Percentiles rank a stretch among this genome's conserved stretches.
phyloP scores from a whole-genome alignment of 208 protist genomes.

The Angomonas ambiguus region DNA sequence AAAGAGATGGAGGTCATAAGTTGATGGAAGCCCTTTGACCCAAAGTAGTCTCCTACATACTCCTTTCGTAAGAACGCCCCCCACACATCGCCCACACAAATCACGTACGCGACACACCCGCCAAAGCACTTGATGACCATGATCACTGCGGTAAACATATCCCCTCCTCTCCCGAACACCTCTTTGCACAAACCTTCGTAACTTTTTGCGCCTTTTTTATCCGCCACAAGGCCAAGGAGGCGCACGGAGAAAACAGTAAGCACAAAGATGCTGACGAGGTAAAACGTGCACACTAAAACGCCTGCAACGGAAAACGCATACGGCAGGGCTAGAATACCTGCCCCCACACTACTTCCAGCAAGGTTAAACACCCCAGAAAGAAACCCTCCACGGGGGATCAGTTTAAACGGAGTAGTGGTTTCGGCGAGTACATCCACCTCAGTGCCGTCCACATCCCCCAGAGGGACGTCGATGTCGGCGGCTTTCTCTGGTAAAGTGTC shows the following conservation, averaged over 20 bases:
- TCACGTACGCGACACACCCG: conserved; percentile 71
- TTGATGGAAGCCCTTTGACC: conserved; percentile 20
- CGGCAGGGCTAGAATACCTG: conserved; percentile 59
- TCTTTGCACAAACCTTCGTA: conserved; percentile 56
- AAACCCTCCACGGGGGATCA: conserved; percentile 42
- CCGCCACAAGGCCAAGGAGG: conserved; percentile 35
- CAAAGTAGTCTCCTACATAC: conserved; percentile 28
- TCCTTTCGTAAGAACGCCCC: conserved; percentile 38
- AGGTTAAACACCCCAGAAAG: conserved; percentile 65
- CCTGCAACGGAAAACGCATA: conserved; percentile 55
- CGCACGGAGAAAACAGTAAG: conserved; percentile 68
- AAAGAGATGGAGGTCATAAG: conserved; percentile 45
- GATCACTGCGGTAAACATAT: conserved; percentile 53
- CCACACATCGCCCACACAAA: conserved; percentile 51
- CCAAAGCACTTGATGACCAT: conserved; percentile 78
- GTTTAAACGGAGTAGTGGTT: background rate
- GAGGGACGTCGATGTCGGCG: background rate
- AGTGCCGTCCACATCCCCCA: background rate
- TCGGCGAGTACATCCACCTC: background rate
- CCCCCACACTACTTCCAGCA: conserved; percentile 55
- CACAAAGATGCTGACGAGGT: conserved; percentile 53
- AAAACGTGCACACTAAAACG: conserved; percentile 56
- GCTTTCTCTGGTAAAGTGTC: background rate
- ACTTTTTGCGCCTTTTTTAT: conserved; percentile 48
- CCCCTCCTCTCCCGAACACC: conserved; percentile 45